A percentile compares a stretch with the other conserved stretches of the same genome.
These are phyloP conservation scores for Colletotrichum simmondsii DNA, from an alignment of 2,329 filamentous ascomycete genomes.

Conservation along the genomic window DNA sequence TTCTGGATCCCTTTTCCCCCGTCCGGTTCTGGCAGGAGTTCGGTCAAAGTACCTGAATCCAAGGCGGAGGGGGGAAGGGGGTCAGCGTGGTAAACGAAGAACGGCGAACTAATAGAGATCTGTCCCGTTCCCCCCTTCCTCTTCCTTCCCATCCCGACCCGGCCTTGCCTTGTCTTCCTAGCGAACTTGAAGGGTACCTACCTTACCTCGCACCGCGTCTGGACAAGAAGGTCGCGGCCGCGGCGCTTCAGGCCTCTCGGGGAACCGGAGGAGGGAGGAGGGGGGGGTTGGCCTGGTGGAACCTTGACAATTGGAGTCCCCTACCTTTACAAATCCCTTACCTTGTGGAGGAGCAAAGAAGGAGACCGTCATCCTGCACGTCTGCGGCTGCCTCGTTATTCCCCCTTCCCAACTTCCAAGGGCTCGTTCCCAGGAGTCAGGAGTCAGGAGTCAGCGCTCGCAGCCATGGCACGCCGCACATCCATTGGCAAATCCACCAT, in stretches of 20 bases:
- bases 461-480: neutral
- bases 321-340: neutral
- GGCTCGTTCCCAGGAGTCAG: too few species aligned
- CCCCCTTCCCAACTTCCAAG: neutral
- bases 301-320: neutral
- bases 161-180: neutral
- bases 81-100: neutral
- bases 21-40: neutral
- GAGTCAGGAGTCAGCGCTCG: neutral
- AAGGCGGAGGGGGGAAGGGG: neutral
- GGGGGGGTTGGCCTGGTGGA: neutral
- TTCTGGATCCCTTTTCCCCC: neutral
- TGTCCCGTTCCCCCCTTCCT: neutral
- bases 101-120: neutral
- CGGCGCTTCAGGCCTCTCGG: neutral
- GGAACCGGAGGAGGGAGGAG: neutral
- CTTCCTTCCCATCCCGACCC: neutral
- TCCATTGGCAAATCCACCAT: neutral
- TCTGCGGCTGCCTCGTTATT: slow-evolving; percentile 1
- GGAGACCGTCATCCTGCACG: neutral
- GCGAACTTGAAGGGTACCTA: neutral
- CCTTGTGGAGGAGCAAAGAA: neutral
- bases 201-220: neutral
- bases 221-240: neutral
- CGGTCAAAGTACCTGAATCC: neutral